Base-by-base conservation (phyloP, 768 basidiomycete species). In the Phylloporus sp. region DNA sequence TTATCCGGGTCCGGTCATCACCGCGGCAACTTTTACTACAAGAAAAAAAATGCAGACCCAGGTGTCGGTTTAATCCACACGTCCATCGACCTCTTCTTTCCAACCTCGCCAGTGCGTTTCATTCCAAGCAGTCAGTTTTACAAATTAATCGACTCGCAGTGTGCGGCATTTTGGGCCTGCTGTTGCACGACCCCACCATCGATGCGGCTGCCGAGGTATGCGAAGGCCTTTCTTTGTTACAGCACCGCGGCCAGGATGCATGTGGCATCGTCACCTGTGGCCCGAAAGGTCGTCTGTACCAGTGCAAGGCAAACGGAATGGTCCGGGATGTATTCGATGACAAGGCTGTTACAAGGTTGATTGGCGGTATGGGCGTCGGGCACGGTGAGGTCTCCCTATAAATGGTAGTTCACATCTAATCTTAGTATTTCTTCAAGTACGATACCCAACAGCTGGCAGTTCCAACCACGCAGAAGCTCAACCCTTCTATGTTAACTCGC, bases 401-500 rank as follows among this genome's bases (percentile, higher is more conserved):
- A 24, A 20, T 23, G 8, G 45, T 22, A 15, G n/a, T 46, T 50
- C 41, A 13, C 33, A 21, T 44, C 40, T 49, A 27, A 58, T 54
- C 43, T 28, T 54, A 53, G 43, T 28, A 21, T 26, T 38, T 52
- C 18, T 36, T 21, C 55, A 7, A 98, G 96, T 95, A 44, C 83
- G 96, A 48, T 98, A 99, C 69, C 96, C 96, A 9, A 98, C 96
- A 50, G 96, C 96, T 43, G 96, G 96, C 40, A 92, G 91, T 62
- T 96, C 92, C 48, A 89, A 93, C 48, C 89, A 96, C 56, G 86
- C 95, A 10, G 96, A 99, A 65, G 94, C 96, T 8, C 96, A 99
- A 63, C 96, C 96, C 1, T 99, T 99, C 76, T 99, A 99, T 64
- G 96, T 99, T 58, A 99, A 99, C 72, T 95, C 93, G n/a, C 96